A percentile compares a stretch with the other conserved stretches of the same genome.
phyloP scores from a whole-genome alignment of 352 stramenopile species.

The Phytophthora cryptogea region DNA sequence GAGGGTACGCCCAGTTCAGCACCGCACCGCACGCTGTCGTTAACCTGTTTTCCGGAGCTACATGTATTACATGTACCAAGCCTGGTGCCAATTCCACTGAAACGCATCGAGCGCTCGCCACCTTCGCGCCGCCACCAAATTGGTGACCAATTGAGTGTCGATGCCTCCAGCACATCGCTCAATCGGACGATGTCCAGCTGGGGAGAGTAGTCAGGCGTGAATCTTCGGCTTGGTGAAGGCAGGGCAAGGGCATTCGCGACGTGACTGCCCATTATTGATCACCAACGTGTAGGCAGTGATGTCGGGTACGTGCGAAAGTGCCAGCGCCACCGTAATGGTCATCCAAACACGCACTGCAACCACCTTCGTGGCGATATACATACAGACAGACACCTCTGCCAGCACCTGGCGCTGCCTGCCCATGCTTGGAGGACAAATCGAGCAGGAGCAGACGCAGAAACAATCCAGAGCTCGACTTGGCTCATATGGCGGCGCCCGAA shows the following conservation, averaged over 20 bases:
- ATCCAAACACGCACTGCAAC: conserved; percentile 6
- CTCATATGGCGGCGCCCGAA: conserved; percentile 15
- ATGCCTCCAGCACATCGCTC: conserved; percentile 18
- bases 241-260: conserved; percentile 15
- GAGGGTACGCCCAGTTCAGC: too few species aligned
- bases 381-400: conserved; percentile 8
- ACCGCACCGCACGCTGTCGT: too few species aligned
- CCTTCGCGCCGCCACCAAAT: neutral
- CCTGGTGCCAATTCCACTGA: neutral
- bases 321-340: neutral
- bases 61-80: too few species aligned
- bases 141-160: neutral
- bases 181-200: conserved; percentile 27
- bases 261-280: neutral
- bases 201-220: conserved; percentile 18
- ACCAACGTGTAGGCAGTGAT: neutral
- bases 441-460: conserved; percentile 33
- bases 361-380: neutral
- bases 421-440: conserved; percentile 23
- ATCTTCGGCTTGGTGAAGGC: conserved; percentile 19
- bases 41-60: too few species aligned
- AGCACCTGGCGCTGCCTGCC: neutral
- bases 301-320: conserved; percentile 16
- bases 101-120: neutral
- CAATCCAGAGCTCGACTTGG: conserved; percentile 31